Evolutionary conservation across 768 basidiomycete species (phyloP).

Genomic region (Kockovaella imperatae): DNA sequence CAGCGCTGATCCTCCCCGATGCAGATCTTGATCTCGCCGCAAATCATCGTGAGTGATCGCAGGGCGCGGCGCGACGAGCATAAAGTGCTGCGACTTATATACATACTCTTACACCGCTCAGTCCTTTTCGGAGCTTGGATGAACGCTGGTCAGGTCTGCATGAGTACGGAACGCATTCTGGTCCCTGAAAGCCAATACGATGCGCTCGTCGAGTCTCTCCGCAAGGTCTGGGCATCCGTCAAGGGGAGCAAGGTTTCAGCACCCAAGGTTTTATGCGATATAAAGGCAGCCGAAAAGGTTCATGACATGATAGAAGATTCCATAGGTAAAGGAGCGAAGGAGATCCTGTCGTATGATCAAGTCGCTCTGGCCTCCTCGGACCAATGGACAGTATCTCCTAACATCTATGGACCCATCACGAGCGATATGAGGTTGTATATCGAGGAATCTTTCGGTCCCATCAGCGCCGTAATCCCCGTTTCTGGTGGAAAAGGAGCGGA

Average conservation of each 20-base stretch:
- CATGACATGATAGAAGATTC: background rate
- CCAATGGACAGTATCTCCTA: no score
- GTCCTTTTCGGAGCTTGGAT: slow-evolving; percentile 25
- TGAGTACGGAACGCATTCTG: slow-evolving; percentile 29
- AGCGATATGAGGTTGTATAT: slow-evolving; percentile 4
- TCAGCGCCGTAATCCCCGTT: slow-evolving; percentile 46
- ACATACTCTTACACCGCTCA: no score
- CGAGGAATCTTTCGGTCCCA: slow-evolving; percentile 57
- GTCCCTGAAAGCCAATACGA: slow-evolving; percentile 13
- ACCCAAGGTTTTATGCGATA: no score
- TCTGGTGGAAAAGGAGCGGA: slow-evolving; percentile 8
- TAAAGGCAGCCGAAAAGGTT: background rate
- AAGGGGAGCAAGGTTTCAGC: no score
- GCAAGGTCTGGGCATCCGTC: slow-evolving; percentile 6
- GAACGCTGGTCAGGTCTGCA: slow-evolving; percentile 34
- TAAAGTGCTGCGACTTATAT: background rate
- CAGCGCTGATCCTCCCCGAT: slow-evolving; percentile 45
- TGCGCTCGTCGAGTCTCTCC: slow-evolving; percentile 9
- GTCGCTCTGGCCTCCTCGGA: no score
- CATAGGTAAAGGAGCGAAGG: background rate
- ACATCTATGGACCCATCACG: background rate
- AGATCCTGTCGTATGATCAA: background rate
- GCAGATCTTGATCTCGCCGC: slow-evolving; percentile 53
- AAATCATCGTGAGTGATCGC: slow-evolving; percentile 25
- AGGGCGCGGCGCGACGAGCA: no score